Conservation (phyloP, 768 basidiomycete species). For the Dentipellis sp. region DNA sequence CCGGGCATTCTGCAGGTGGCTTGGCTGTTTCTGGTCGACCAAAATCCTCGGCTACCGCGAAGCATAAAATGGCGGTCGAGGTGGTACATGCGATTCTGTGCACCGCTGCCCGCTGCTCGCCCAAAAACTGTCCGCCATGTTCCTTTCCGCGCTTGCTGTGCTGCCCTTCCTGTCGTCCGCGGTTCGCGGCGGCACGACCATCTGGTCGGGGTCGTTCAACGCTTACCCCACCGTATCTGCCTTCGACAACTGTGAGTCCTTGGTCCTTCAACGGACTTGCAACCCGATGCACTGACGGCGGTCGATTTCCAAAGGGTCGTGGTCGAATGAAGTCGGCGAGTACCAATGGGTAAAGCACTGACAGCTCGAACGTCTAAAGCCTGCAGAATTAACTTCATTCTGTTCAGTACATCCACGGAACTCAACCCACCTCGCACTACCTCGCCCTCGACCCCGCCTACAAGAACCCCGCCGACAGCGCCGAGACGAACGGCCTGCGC, state of each 20-base stretch:
- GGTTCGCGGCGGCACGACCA: constrained; percentile 37
- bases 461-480: constrained; percentile 50
- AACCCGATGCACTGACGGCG: not conserved
- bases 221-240: constrained; percentile 31
- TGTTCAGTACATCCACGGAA: constrained; percentile 45
- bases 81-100: too few species aligned
- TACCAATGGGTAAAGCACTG: constrained; percentile 42
- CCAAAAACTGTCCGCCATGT: constrained; percentile 11
- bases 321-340: constrained; percentile 42
- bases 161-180: constrained; percentile 16
- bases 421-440: constrained; percentile 40
- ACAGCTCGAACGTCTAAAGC: not conserved
- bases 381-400: not conserved
- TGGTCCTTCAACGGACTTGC: not conserved
- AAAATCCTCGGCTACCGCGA: too few species aligned
- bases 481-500: constrained; percentile 41
- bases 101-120: too few species aligned
- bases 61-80: too few species aligned
- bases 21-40: not conserved
- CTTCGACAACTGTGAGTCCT: constrained; percentile 42
- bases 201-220: constrained; percentile 52
- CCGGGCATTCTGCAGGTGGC: not conserved
- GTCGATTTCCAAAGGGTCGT: constrained; percentile 33
- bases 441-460: constrained; percentile 38
- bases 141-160: constrained; percentile 18